A percentile compares a stretch with the other conserved stretches of the same genome.
These are phyloP conservation scores for Globisporangium cylindrosporum DNA, from an alignment of 352 stramenopile species.

Conservation along the genomic window DNA sequence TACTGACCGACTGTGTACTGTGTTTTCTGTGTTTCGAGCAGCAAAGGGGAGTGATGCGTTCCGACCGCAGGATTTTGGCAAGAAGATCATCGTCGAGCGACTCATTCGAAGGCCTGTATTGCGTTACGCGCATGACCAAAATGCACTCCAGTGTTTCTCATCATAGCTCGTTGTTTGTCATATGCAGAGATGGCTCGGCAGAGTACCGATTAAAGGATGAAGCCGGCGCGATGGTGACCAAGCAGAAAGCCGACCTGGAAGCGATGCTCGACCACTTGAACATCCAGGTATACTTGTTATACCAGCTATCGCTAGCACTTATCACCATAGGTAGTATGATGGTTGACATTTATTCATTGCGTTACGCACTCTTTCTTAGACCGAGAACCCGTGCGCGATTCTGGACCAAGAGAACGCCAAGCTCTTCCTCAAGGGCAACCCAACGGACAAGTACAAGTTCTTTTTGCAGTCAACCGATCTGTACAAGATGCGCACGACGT, in stretches of 20 bases:
- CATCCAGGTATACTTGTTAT: slow-evolving; percentile 43
- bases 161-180: not conserved
- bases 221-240: slow-evolving; percentile 56
- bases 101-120: slow-evolving; percentile 69
- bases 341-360: not conserved
- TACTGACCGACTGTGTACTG: not conserved
- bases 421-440: slow-evolving; percentile 95
- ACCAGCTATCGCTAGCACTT: no score
- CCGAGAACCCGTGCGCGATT: slow-evolving; percentile 97
- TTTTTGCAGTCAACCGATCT: slow-evolving; percentile 96
- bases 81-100: slow-evolving; percentile 92
- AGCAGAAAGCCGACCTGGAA: slow-evolving; percentile 91
- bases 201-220: slow-evolving; percentile 77
- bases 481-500: slow-evolving; percentile 87
- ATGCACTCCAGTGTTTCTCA: not conserved
- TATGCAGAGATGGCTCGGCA: slow-evolving; percentile 51
- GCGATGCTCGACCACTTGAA: slow-evolving; percentile 94
- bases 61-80: slow-evolving; percentile 89
- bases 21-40: slow-evolving; percentile 5
- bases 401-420: slow-evolving; percentile 98
- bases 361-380: slow-evolving; percentile 19
- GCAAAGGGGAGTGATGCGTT: slow-evolving; percentile 86
- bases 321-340: no score
- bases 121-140: not conserved
- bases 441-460: slow-evolving; percentile 96